A percentile compares a stretch with the other conserved stretches of the same genome.
These are phyloP conservation scores for Vanderwaltozyma verrucispora DNA, from an alignment of 805 yeast species.

Conservation along the genomic window DNA sequence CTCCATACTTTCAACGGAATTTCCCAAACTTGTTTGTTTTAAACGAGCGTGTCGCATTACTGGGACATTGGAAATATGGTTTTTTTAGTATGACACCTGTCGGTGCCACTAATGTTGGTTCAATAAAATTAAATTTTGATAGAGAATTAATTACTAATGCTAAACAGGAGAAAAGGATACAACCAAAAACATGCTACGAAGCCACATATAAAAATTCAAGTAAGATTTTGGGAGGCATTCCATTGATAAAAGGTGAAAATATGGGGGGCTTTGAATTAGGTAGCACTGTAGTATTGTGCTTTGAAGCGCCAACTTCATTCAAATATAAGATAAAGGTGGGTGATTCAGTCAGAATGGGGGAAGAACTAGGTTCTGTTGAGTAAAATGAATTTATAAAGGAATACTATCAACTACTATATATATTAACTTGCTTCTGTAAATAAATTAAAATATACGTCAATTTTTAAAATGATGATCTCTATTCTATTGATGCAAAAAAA, in stretches of 20 bases:
- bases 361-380: slow-evolving; percentile 45
- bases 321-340: slow-evolving; percentile 59
- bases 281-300: slow-evolving; percentile 90
- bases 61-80: slow-evolving; percentile 96
- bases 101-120: slow-evolving; percentile 98
- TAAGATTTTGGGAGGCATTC: slow-evolving; percentile 69
- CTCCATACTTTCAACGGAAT: slow-evolving; percentile 89
- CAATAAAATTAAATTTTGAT: slow-evolving; percentile 86
- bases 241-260: slow-evolving; percentile 83
- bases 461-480: not conserved
- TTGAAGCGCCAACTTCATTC: slow-evolving; percentile 86
- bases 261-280: slow-evolving; percentile 97
- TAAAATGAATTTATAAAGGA: too few species aligned
- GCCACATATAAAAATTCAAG: slow-evolving; percentile 85
- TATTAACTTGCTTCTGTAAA: not conserved
- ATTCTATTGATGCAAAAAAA: not conserved
- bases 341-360: slow-evolving; percentile 79
- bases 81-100: slow-evolving; percentile 98
- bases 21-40: slow-evolving; percentile 79
- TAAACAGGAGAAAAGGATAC: slow-evolving; percentile 35
- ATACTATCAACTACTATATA: too few species aligned
- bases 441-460: not conserved
- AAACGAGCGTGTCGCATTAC: slow-evolving; percentile 88
- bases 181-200: slow-evolving; percentile 80
- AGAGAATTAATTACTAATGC: slow-evolving; percentile 80